Base-by-base conservation (phyloP, 2,329 filamentous ascomycete species). In the Aspergillus sclerotialis region DNA sequence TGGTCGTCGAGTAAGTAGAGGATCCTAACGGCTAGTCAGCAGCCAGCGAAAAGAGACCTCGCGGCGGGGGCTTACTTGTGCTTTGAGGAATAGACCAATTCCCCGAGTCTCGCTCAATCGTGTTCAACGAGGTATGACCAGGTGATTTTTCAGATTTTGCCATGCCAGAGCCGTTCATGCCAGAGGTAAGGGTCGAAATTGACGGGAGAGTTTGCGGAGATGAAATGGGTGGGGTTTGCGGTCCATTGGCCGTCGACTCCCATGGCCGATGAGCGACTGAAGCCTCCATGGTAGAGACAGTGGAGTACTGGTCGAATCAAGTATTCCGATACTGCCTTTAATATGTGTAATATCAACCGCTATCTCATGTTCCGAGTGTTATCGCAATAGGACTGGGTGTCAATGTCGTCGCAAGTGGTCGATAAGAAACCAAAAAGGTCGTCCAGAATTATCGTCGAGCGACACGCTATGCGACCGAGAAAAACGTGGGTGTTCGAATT, bases 11-110 rank as follows among this genome's bases (percentile, higher is more conserved):
- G 43, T 69, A 68, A 28, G 64, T 65, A 19, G 67, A 70, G 3
- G 67, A 69, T 39, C 66, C 65, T 66, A 43, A 27, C 24, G 26
- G 21, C 28, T 26, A 29, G 49, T 56, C 46, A 56, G 50, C 40
- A 46, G 38, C 30, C 38, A 26, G 16, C 38, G 12, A n/a, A 13
- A 14, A 11, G n/a, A 16, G 19, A 16, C 36, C 27, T 29, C 28
- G 38, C 27, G 33, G 26, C 34, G 53, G 35, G 37, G 21, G 53
- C 65, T 53, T 59, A 75, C 73, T 69, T 51, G 73, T 72, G 55
- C 72, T 75, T 47, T 73, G 73, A 39, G 73, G 70, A 48, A 75
- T 71, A 34, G 73, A 75, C 73, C 73, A 77, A 52, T 70, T 75
- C 40, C 74, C 73, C 14, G 73, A 77, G 52, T 76, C 73, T 39